Evolutionary conservation across 768 basidiomycete genomes (phyloP).

Genomic region (Leccinum disarticulatum): DNA sequence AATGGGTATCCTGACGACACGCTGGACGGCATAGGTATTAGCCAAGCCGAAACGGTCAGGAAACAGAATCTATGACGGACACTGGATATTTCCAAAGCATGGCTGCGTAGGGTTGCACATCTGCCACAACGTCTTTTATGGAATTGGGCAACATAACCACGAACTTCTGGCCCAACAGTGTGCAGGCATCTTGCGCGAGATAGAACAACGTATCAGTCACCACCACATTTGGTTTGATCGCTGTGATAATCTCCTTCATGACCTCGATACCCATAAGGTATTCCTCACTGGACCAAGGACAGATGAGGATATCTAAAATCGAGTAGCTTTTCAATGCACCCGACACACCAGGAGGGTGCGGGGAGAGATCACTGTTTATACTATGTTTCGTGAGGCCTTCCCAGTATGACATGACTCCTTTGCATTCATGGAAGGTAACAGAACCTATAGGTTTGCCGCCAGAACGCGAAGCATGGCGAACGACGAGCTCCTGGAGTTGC

Average conservation of each 20-base stretch:
- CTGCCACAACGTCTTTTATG: not conserved
- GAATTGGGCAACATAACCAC: constrained; percentile 5
- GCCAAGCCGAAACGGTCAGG: not conserved
- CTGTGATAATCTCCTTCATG: constrained; percentile 6
- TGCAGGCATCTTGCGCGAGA: constrained; percentile 11
- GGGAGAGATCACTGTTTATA: not conserved
- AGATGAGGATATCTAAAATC: not conserved
- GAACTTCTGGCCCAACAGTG: constrained; percentile 3
- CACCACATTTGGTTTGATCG: constrained; percentile 1
- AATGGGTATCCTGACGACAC: constrained; percentile 7
- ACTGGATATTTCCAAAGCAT: constrained; percentile 10
- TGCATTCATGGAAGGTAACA: constrained; percentile 7
- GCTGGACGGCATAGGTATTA: not conserved
- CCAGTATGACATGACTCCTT: not conserved
- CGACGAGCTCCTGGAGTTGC: constrained; percentile 9
- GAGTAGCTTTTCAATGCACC: constrained; percentile 5
- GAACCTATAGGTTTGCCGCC: not conserved
- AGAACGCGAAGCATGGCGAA: not conserved
- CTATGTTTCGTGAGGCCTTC: not conserved
- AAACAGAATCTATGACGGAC: not conserved
- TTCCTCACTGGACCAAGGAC: constrained; percentile 9
- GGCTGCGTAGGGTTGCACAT: not conserved
- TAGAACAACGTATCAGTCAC: not conserved
- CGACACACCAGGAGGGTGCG: constrained; percentile 1
- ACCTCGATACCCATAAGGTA: constrained; percentile 2